These are phyloP conservation scores for Scorias spongiosa DNA, from an alignment of 2,329 filamentous ascomycete genomes.

Conservation along the genomic window DNA sequence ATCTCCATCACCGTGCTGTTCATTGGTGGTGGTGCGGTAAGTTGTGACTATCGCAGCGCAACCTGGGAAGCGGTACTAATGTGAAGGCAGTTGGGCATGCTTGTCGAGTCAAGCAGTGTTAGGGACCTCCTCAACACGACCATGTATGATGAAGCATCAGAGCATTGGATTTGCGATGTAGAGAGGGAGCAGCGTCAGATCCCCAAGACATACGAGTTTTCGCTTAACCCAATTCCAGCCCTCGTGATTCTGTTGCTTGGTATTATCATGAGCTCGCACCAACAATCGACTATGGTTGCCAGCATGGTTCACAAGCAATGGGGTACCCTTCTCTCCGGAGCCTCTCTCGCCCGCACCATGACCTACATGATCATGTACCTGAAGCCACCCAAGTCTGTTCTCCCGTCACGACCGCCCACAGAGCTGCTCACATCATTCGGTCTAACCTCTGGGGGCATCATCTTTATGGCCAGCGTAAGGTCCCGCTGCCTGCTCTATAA, in stretches of 20 bases:
- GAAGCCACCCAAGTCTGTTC: conserved; percentile 57
- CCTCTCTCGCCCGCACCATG: conserved; percentile 56
- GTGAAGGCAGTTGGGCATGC: conserved; percentile 4
- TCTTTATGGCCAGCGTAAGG: conserved; percentile 64
- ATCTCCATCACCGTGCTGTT: conserved; percentile 81
- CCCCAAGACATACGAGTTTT: conserved; percentile 19
- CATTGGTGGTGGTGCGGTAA: conserved; percentile 64
- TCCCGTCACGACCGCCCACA: conserved; percentile 71
- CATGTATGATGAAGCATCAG: background rate
- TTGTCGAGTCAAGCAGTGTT: conserved; percentile 29
- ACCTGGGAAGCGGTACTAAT: background rate
- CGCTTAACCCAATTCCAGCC: conserved; percentile 72
- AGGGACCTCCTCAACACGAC: conserved; percentile 42
- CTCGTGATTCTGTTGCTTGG: conserved; percentile 72
- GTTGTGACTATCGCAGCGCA: background rate
- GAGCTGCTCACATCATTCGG: conserved; percentile 73
- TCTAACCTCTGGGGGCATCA: conserved; percentile 65
- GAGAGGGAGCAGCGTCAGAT: background rate
- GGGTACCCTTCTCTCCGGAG: conserved; percentile 67
- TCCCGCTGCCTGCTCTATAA: background rate
- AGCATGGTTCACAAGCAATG: conserved; percentile 86
- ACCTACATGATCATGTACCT: conserved; percentile 70
- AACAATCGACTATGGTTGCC: conserved; percentile 63
- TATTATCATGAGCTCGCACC: conserved; percentile 85
- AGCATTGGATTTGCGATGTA: background rate